These are phyloP conservation scores for Leucosporidium yakuticum DNA, from an alignment of 768 basidiomycete species.

Conservation along the genomic window DNA sequence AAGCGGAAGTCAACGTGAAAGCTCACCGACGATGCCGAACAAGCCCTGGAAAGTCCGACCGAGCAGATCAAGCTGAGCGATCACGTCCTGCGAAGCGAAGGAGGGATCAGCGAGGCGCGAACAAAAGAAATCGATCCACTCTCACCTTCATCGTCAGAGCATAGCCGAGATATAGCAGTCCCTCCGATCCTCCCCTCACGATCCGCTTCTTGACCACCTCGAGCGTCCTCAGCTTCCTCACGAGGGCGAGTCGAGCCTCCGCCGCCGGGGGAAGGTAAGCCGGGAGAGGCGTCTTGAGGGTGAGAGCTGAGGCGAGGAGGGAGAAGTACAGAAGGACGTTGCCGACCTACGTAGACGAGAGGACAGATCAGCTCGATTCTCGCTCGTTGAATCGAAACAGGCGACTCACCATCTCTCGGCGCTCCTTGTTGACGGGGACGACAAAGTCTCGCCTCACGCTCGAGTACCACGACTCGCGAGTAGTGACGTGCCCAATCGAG, in stretches of 20 bases:
- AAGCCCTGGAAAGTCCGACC: conserved; percentile 76
- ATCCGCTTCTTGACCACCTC: conserved; percentile 83
- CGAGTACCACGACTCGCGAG: conserved; percentile 75
- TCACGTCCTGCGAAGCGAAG: conserved; percentile 55
- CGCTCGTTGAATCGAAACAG: neutral
- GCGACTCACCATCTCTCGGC: conserved; percentile 64
- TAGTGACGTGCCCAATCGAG: conserved; percentile 95
- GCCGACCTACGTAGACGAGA: conserved; percentile 53
- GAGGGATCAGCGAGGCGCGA: no score
- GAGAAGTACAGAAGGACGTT: conserved; percentile 89
- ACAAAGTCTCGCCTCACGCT: conserved; percentile 76
- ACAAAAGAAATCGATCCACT: no score
- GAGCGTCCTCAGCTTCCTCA: conserved; percentile 71
- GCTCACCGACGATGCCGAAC: conserved; percentile 61
- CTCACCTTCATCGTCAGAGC: conserved; percentile 61
- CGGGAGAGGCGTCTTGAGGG: conserved; percentile 84
- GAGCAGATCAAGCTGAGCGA: conserved; percentile 74
- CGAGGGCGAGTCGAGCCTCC: conserved; percentile 69
- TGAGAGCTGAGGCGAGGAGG: conserved; percentile 68
- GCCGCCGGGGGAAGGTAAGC: conserved; percentile 94
- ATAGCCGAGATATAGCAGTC: conserved; percentile 85
- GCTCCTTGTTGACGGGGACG: conserved; percentile 76
- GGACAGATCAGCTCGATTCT: no score
- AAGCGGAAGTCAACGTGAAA: neutral
- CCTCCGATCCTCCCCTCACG: conserved; percentile 69